Evolutionary conservation across 2,329 filamentous ascomycete genomes (phyloP), one percentile per base, ranked within the genome.

Genomic region (Fusarium lyarnte): DNA sequence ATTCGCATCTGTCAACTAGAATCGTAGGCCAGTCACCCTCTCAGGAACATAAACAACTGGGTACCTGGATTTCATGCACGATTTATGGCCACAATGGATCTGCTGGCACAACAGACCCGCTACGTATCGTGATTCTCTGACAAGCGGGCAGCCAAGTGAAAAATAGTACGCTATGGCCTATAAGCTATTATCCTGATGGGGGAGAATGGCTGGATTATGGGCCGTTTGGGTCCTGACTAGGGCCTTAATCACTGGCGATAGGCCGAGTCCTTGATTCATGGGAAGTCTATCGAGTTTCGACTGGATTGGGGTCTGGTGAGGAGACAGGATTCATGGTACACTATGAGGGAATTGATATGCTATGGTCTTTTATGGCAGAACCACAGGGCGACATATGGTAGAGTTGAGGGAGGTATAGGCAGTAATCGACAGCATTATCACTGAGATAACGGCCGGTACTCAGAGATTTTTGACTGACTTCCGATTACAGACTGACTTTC

Each of bases 41-140:
- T 63, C 61, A 72, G 68, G 63, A 54, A 68, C 64, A 71, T 65
- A 64, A 64, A 54, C 68, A 76, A 74, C 69, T 33, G 38, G 41
- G 66, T 76, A 73, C 76, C 74, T 74, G 74, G 60, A 70, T 66
- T 66, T 53, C 53, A 63, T 74, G 72, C 69, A 69, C 66, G 61
- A 68, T 66, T 67, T 73, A 68, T 75, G 75, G 73, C 67, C 69
- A 66, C 62, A 66, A 75, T 70, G 73, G 74, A 77, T 77, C 76
- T 76, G 69, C 55, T 77, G 69, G 69, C 67, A 63, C 58, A 58
- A 51, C 66, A 35, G 74, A 72, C 76, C 76, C 74, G 74, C 76
- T 70, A 49, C 58, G 62, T 65, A 74, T 77, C 71, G 67, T 74
- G 76, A 75, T 69, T 75, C 70, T 71, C 63, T 55, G 58, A 59